Conservation (phyloP, 371 early-diverging fungal species). For the Circinella umbellata region DNA sequence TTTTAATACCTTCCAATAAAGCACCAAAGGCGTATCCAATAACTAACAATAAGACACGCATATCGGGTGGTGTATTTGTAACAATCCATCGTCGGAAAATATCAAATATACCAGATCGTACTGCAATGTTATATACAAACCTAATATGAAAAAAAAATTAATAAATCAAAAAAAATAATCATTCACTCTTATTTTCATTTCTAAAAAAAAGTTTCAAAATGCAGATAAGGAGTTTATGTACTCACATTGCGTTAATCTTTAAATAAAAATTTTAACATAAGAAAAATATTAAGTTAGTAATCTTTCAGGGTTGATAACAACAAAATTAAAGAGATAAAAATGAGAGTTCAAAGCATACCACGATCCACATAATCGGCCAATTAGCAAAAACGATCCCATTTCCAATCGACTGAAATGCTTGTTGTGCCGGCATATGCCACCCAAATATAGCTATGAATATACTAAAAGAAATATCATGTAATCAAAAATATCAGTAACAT, state of each 20-base stretch:
- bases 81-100: constrained; percentile 57
- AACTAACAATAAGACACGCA: constrained; percentile 45
- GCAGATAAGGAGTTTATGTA: not conserved
- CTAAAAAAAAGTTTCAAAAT: not conserved
- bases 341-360: constrained; percentile 2
- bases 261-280: not conserved
- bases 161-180: not conserved
- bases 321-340: too few relatives aligned
- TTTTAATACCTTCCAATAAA: constrained; percentile 44
- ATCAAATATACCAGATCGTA: constrained; percentile 52
- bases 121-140: constrained; percentile 52
- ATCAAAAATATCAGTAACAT: not conserved
- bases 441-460: constrained; percentile 59
- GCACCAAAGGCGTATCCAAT: constrained; percentile 54
- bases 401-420: constrained; percentile 45
- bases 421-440: constrained; percentile 59
- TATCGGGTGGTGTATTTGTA: constrained; percentile 51
- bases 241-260: constrained; percentile 51
- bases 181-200: not conserved
- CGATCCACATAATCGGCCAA: constrained; percentile 65
- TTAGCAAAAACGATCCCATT: constrained; percentile 55
- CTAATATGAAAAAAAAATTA: constrained; percentile 15
- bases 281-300: too few relatives aligned
- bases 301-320: too few relatives aligned
- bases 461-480: constrained; percentile 18